Conservation (phyloP, 2,329 filamentous ascomycete genomes). For the Sporothrix mexicana region DNA sequence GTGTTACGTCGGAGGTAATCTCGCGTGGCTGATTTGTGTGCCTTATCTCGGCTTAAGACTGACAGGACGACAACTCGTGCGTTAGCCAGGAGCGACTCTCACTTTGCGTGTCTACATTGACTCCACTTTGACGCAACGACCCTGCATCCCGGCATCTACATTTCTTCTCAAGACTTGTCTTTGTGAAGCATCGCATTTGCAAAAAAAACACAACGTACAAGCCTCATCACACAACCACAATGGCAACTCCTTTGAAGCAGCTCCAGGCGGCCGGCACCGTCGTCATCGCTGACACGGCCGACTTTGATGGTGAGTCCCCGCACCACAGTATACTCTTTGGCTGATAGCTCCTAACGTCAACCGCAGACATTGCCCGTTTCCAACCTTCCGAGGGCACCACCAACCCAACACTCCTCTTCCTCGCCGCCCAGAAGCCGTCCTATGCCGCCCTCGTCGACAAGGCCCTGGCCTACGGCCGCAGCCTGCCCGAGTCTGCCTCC, state of each 20-base stretch:
- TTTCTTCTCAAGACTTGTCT: background rate
- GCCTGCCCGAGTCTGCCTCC: constrained; percentile 45
- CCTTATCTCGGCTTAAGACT: constrained; percentile 1
- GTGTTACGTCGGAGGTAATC: background rate
- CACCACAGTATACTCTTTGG: background rate
- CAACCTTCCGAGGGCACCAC: constrained; percentile 82
- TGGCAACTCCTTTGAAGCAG: constrained; percentile 31
- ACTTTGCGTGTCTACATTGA: background rate
- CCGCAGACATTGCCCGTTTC: constrained; percentile 74
- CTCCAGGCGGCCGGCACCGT: constrained; percentile 34
- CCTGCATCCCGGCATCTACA: background rate
- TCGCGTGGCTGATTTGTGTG: constrained; percentile 10
- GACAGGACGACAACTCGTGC: background rate
- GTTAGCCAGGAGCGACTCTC: background rate
- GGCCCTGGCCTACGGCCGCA: constrained; percentile 72
- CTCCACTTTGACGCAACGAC: background rate
- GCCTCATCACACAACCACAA: background rate
- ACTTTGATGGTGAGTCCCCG: constrained; percentile 27
- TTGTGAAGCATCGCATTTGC: background rate
- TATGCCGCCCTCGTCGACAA: constrained; percentile 73
- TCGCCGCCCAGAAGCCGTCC: constrained; percentile 76
- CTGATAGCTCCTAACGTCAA: background rate
- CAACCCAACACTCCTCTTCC: constrained; percentile 79
- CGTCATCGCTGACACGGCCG: constrained; percentile 32
- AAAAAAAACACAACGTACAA: background rate